Percentiles rank a stretch among this genome's conserved stretches.
Conservation (phyloP, 176 grass and related monocot genomes). For the Raddia guianensis region DNA sequence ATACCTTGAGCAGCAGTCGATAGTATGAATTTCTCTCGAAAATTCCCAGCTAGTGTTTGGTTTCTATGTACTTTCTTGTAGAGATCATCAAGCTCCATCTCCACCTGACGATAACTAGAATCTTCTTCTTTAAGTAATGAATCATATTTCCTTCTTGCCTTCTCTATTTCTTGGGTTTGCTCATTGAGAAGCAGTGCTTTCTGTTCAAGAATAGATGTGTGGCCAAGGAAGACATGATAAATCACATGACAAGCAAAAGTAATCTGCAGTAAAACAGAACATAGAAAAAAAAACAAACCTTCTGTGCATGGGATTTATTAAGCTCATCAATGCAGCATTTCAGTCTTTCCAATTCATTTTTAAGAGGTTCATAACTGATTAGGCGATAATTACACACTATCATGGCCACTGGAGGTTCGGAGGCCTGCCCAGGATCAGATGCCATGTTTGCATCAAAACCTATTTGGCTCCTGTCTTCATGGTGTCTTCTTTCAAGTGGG, state of each 20-base stretch:
- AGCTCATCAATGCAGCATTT: conserved; percentile 2
- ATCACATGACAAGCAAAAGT: background rate
- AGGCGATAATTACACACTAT: conserved; percentile 31
- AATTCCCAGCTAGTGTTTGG: conserved; percentile 64
- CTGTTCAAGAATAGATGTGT: conserved; percentile 52
- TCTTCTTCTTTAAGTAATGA: conserved; percentile 56
- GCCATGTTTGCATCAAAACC: conserved; percentile 18
- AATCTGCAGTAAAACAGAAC: conserved; percentile 16
- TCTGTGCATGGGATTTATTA: conserved; percentile 51
- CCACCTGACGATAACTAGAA: conserved; percentile 27
- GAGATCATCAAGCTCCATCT: conserved; percentile 32
- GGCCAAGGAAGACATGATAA: conserved; percentile 29
- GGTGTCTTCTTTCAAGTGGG: conserved; percentile 33
- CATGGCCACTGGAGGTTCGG: conserved; percentile 32
- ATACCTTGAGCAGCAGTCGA: conserved; percentile 39
- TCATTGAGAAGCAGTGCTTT: conserved; percentile 49
- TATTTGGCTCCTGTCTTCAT: conserved; percentile 38
- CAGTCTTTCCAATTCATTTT: conserved; percentile 61
- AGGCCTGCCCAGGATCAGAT: conserved; percentile 23
- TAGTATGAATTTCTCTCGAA: conserved; percentile 47
- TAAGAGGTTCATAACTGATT: conserved; percentile 50
- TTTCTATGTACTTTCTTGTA: conserved; percentile 55
- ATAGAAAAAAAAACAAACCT: conserved; percentile 39
- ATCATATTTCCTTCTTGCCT: conserved; percentile 55
- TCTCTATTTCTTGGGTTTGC: conserved; percentile 67